Evolutionary conservation across 192 early-diverging fungal species (phyloP), one percentile per base, ranked within the genome.

Genomic region (Backusella tarrabulga): DNA sequence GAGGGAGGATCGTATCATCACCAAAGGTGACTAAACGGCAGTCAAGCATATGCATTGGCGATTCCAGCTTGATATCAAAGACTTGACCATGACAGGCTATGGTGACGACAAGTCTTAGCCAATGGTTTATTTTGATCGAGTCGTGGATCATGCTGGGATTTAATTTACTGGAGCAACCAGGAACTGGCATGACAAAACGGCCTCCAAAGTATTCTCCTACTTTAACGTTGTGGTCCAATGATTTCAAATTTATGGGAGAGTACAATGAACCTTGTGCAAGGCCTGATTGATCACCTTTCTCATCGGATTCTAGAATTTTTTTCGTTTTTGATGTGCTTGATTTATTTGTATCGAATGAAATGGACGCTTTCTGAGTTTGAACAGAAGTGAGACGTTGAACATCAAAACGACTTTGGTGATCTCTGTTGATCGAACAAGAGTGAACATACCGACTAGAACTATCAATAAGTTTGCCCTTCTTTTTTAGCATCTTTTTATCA

Each of bases 1-100:
- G 69, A 32, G 77, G 77, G 29, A 79, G 34, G 36, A 79, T 79
- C n/a, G 72, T 79, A n/a, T 74, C 72, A 69, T 79, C 77, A 73
- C 67, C 77, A 19, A 40, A 36, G 35, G 72, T 29, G 4, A 74
- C 80, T 12, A 81, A 34, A 19, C 80, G 80, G 54, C 80, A 81
- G 56, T 77, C 67, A 9, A 81, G 68, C 44, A 81, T 77, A 40
- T 70, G 76, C 26, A 74, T 63, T 3, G 76, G 76, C 2, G 75
- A 74, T 42, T 77, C 80, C 1, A 81, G 23, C 2, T n/a, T 11
- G 14, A 77, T 38, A 56, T 81, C 76, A 34, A 73, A 68, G 3
- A 29, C 50, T 32, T 71, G 4, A n/a, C 76, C 76, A 36, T 77
- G 46, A 17, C 66, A 50, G 26, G 70, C 72, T 3, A 81, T 26